Base-by-base conservation (phyloP, 208 protist genomes). In the Wallacemonas sp. region DNA sequence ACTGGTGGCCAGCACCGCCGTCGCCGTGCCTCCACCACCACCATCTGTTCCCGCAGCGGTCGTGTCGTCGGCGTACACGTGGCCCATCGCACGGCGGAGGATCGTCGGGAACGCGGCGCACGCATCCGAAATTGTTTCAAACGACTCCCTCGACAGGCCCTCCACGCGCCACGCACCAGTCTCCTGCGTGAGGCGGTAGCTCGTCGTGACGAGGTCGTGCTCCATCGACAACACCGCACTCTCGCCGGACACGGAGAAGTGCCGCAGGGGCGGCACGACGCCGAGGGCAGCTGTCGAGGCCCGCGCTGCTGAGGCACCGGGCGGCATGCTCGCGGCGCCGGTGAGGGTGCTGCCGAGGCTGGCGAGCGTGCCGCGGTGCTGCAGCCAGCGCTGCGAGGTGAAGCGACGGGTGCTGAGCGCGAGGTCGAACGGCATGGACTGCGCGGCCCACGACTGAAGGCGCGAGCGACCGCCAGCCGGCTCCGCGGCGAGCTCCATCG, bases 161-260 rank as follows among this genome's bases (percentile, higher is more conserved):
- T 81, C 72, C 38, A 88, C 70, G 41, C 83, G 76, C 90, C 90
- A 95, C 32, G 84, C 81, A 12, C 90, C 90, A 12, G 82, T 91
- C 18, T 85, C 70, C 36, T 89, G 84, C 26, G 82, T 79, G 12
- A 95, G 62, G n/a, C 74, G 80, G 77, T 85, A 87, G 44, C 41
- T 82, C 26, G 71, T 48, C 16, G 73, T 77, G 32, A 28, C 48
- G 44, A 89, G 52, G 4, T 55, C 20, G 0, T 28, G 23, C 14
- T 31, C 10, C 48, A 50, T 20, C 10, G 48, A 10, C 25, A 12
- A 10, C 36, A 7, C 36, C 10, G 36, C 36, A 14, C 36, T 41
- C 36, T 41, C 36, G 36, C 14, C 36, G 36, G 36, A 7, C 10
- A 41, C 7, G 36, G 36, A 41, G 10, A 41, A 14, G 39, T 59